A percentile compares a stretch with the other conserved stretches of the same genome.
Evolutionary conservation across 2,329 filamentous ascomycete genomes (phyloP).

Genomic region (Cytospora schulzeri): DNA sequence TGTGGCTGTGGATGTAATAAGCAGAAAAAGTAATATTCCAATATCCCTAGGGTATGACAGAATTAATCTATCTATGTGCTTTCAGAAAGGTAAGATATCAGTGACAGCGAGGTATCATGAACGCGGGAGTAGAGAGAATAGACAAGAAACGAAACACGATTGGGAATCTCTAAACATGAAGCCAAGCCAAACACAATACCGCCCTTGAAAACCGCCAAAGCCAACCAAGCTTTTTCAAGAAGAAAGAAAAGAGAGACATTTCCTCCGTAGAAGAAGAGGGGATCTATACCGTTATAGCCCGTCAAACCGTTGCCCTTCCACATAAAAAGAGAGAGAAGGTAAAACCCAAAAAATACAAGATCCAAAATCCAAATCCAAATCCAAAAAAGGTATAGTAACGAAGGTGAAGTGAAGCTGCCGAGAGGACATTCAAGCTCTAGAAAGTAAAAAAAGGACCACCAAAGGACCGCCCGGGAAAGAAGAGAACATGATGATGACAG

Average conservation of each 20-base stretch:
- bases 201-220: neutral
- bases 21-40: neutral
- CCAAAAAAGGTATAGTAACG: neutral
- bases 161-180: slow-evolving; percentile 23
- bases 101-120: neutral
- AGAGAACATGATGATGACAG: too few relatives aligned
- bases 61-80: slow-evolving; percentile 21
- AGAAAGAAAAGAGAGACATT: neutral
- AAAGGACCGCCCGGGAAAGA: neutral
- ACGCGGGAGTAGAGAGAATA: neutral
- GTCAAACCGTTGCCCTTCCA: neutral
- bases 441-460: neutral
- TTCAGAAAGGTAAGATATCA: slow-evolving; percentile 2
- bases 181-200: slow-evolving; percentile 1
- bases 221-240: neutral
- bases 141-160: neutral
- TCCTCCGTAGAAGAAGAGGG: neutral
- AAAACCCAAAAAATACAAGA: neutral
- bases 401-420: slow-evolving; percentile 1
- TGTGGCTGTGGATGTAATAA: neutral
- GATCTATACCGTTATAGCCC: neutral
- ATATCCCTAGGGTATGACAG: slow-evolving; percentile 16
- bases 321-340: too few relatives aligned
- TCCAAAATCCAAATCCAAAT: neutral
- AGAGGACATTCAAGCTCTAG: neutral